Evolutionary conservation across 768 basidiomycete species (phyloP).

Genomic region (Daedaleopsis nitida): DNA sequence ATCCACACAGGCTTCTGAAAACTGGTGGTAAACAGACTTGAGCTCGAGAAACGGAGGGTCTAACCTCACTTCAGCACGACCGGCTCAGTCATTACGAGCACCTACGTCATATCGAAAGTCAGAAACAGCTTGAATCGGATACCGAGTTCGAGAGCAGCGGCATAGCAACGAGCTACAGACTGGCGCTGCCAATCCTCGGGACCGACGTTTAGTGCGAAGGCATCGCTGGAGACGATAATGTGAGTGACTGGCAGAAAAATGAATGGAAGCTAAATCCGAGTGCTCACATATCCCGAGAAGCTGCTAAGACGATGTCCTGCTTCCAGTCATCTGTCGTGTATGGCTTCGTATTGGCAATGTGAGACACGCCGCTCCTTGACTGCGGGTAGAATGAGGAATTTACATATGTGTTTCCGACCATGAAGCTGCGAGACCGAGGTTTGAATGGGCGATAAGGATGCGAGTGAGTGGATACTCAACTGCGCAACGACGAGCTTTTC

Average conservation of each 20-base stretch:
- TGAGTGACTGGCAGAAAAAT: background rate
- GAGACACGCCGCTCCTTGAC: background rate
- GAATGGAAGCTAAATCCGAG: background rate
- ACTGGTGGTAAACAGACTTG: too few relatives aligned
- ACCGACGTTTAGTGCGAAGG: slow-evolving; percentile 29
- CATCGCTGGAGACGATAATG: slow-evolving; percentile 18
- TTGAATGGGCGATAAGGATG: background rate
- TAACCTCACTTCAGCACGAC: too few relatives aligned
- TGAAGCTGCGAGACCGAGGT: slow-evolving; percentile 30
- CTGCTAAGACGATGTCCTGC: slow-evolving; percentile 34
- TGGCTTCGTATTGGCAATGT: slow-evolving; percentile 22
- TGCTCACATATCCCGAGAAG: slow-evolving; percentile 28
- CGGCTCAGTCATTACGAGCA: background rate
- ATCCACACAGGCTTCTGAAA: too few relatives aligned
- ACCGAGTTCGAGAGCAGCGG: slow-evolving; percentile 50
- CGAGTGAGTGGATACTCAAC: background rate
- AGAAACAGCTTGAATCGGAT: slow-evolving; percentile 38
- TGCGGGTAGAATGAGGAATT: background rate
- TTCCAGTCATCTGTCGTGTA: slow-evolving; percentile 34
- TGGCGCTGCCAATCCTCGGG: slow-evolving; percentile 28
- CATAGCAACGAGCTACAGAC: slow-evolving; percentile 37
- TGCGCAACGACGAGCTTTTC: slow-evolving; percentile 19
- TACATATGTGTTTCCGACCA: slow-evolving; percentile 41
- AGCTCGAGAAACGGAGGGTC: too few relatives aligned
- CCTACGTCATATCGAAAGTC: slow-evolving; percentile 41